Evolutionary conservation across 257 asterid species (phyloP).

Genomic region (Lantana camara): DNA sequence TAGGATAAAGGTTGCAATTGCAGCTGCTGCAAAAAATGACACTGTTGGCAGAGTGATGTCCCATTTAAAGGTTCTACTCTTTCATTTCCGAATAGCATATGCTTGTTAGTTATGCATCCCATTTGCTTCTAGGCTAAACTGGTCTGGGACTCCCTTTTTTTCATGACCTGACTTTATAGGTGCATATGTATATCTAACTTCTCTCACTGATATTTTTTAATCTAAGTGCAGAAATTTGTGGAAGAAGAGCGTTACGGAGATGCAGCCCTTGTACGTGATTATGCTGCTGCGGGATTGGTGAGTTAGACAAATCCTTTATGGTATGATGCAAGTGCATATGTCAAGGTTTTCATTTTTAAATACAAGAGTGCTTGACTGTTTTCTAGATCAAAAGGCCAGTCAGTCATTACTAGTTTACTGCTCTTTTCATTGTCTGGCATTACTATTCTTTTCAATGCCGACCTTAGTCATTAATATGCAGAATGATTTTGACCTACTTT

Average conservation of each 20-base stretch:
- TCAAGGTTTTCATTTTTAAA: slow-evolving; percentile 1
- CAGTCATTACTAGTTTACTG: neutral
- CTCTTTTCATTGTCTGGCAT: neutral
- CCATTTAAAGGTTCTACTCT: slow-evolving; percentile 55
- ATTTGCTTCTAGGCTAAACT: neutral
- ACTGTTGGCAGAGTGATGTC: slow-evolving; percentile 87
- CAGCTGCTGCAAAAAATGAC: slow-evolving; percentile 88
- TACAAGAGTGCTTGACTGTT: neutral
- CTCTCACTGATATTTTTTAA: slow-evolving; percentile 25
- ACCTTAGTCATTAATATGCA: slow-evolving; percentile 4
- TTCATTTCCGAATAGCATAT: neutral
- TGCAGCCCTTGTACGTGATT: slow-evolving; percentile 87
- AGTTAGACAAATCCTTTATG: slow-evolving; percentile 38
- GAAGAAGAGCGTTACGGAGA: slow-evolving; percentile 80
- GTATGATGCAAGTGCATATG: slow-evolving; percentile 20
- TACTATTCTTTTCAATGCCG: neutral
- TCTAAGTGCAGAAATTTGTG: slow-evolving; percentile 67
- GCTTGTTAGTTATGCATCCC: slow-evolving; percentile 14
- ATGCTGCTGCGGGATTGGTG: slow-evolving; percentile 93
- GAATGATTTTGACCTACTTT: slow-evolving; percentile 7
- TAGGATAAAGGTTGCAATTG: slow-evolving; percentile 89
- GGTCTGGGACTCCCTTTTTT: neutral
- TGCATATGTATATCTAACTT: slow-evolving; percentile 19
- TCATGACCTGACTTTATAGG: slow-evolving; percentile 11
- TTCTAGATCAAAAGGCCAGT: slow-evolving; percentile 7